Evolutionary conservation across 2,329 filamentous ascomycete genomes (phyloP), one percentile per base, ranked within the genome.

Genomic region (Peltaster fructicola): DNA sequence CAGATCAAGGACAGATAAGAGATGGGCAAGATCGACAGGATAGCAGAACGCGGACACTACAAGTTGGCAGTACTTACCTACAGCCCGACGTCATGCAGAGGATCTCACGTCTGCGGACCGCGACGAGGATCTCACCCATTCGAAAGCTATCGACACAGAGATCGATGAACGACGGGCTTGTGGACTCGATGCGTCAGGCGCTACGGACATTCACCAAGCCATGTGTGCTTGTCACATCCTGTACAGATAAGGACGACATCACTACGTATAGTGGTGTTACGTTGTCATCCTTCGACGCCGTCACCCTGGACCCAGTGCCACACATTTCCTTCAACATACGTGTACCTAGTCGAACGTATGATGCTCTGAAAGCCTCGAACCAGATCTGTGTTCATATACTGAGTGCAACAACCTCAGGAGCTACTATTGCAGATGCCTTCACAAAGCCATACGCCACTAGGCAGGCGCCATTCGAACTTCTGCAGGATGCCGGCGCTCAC

Each of bases 271-370:
- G 56, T 17, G 65, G 59, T 20, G 64, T 68, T 36, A 69, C 65
- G 6, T 61, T 73, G 15, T 73, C 68, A 3, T 72, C 67, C 1
- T 62, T 73, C 45, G 68, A 51, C 31, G 66, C 65, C 4, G 63
- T 73, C 8, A 60, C 64, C 0, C 48, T 73, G 3, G 40, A 53
- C 15, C 68, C 68, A 2, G 34, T 42, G 1, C 64, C 68, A 0
- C 53, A 65, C n/a, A 52, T 73, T 14, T 67, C 64, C 1, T 73
- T 73, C 54, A 73, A 73, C 32, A 54, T 73, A 28, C 60, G 59
- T 25, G 37, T 56, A 2, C 63, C 65, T 2, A 71, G 66, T 1
- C 52, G 59, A 17, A 70, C 66, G 1, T 55, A 66, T 23, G 52
- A 58, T 26, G 63, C 63, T 5, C 61, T 73, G 6, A 37, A 45